Evolutionary conservation across 2,329 filamentous ascomycete species (phyloP).

Genomic region (Hansfordia pulvinata): DNA sequence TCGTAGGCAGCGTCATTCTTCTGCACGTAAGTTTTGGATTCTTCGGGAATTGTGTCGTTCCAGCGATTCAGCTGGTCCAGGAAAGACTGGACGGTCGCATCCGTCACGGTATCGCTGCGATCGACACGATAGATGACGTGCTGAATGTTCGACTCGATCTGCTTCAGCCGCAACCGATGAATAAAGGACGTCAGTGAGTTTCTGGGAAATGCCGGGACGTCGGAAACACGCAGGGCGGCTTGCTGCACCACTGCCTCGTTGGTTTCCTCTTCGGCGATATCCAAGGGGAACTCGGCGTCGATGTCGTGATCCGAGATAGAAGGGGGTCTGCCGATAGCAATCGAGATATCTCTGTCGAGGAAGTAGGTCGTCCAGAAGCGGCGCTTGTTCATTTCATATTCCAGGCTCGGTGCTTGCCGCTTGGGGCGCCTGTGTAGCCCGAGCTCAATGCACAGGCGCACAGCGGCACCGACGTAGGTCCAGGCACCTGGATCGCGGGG

Average conservation of each 20-base stretch:
- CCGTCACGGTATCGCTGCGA: conserved; percentile 9
- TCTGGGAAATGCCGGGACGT: conserved; percentile 10
- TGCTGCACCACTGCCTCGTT: conserved; percentile 12
- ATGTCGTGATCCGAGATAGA: conserved; percentile 17
- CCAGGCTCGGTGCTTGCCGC: conserved; percentile 10
- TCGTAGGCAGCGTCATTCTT: conserved; percentile 13
- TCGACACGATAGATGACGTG: conserved; percentile 15
- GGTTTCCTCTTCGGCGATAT: conserved; percentile 12
- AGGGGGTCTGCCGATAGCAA: conserved; percentile 14
- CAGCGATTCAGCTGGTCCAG: conserved; percentile 12
- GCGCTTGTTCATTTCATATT: conserved; percentile 15
- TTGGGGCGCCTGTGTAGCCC: conserved; percentile 14
- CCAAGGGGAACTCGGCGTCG: conserved; percentile 14
- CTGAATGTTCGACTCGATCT: conserved; percentile 17
- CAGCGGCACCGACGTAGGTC: conserved; percentile 15
- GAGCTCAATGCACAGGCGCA: conserved; percentile 15
- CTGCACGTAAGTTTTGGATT: conserved; percentile 12
- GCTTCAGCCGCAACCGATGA: conserved; percentile 14
- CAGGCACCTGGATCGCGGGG: conserved; percentile 15
- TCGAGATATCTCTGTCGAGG: conserved; percentile 15
- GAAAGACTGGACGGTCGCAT: conserved; percentile 10
- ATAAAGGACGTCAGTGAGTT: conserved; percentile 15
- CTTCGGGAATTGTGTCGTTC: conserved; percentile 13
- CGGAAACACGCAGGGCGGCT: conserved; percentile 8
- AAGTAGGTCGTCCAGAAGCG: conserved; percentile 17